Evolutionary conservation across 495 filamentous ascomycete genomes (phyloP).

Genomic region (Aspergillus taichungensis): DNA sequence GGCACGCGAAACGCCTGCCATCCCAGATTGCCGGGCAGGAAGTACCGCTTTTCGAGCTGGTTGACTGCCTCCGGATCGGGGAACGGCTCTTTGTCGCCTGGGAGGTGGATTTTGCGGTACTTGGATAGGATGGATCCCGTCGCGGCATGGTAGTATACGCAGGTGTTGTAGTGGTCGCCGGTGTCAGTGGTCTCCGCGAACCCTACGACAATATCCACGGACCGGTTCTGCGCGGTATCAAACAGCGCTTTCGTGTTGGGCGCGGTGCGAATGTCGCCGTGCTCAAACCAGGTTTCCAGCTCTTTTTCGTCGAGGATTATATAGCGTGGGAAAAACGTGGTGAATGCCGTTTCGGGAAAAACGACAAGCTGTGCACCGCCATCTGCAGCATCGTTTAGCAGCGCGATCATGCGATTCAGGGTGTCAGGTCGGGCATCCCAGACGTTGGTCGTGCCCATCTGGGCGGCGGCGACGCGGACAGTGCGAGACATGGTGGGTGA

Average conservation of each 20-base stretch:
- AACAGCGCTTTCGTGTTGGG: slow-evolving; percentile 37
- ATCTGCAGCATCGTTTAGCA: slow-evolving; percentile 27
- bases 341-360: slow-evolving; percentile 40
- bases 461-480: slow-evolving; percentile 33
- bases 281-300: slow-evolving; percentile 37
- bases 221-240: slow-evolving; percentile 28
- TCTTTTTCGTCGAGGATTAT: slow-evolving; percentile 26
- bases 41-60: slow-evolving; percentile 45
- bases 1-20: slow-evolving; percentile 40
- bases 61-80: slow-evolving; percentile 34
- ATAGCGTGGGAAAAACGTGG: slow-evolving; percentile 43
- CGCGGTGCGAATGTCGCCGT: slow-evolving; percentile 26
- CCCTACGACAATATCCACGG: slow-evolving; percentile 39
- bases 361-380: slow-evolving; percentile 34
- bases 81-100: slow-evolving; percentile 38
- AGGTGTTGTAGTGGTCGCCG: slow-evolving; percentile 34
- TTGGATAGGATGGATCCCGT: slow-evolving; percentile 30
- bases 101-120: slow-evolving; percentile 44
- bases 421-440: slow-evolving; percentile 24
- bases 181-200: slow-evolving; percentile 31
- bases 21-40: slow-evolving; percentile 37
- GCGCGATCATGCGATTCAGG: slow-evolving; percentile 30
- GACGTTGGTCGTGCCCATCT: slow-evolving; percentile 32
- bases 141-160: slow-evolving; percentile 37
- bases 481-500: slow-evolving; percentile 18